Evolutionary conservation across 2,329 filamentous ascomycete species (phyloP), one percentile per base, ranked within the genome.

Genomic region (Boeremia lycopersici): DNA sequence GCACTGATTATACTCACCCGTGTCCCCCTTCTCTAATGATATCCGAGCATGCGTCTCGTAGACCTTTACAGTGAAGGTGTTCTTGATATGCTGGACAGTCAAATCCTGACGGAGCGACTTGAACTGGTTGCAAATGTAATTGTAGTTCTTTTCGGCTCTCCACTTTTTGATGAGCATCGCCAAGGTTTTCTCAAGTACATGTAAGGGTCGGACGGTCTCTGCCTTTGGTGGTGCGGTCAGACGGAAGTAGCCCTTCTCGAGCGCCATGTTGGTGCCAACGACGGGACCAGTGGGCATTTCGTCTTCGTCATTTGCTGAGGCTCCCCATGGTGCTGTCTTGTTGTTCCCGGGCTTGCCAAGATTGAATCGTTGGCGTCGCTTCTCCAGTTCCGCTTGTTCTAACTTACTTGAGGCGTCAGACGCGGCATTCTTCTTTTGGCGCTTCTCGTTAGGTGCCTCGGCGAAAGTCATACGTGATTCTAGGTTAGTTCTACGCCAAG

Each of bases 1-100:
- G 79, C 95, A 99, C 84, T 99, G 95, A 82, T 99, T 99, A 95
- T 99, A 99, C 95, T 99, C 95, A 99, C 95, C 93, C 82, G 98
- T 86, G 82, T 99, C 95, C 79, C 90, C 92, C 84, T 96, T 97
- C 79, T 99, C 93, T 77, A 99, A 83, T 65, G 95, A 95, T 78
- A 99, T 98, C 57, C 95, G 89, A 61, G 93, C 95, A 79, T 99
- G 95, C 59, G 93, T 96, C 79, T 99, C 95, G 78, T 99, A 99
- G 42, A 97, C 95, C 60, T 85, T 89, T 61, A 98, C 93, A 25
- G 95, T 98, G 74, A 99, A 98, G 48, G 96, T 90, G 77, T 92
- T 96, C 79, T 91, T 93, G 79, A 99, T 92, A 71, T 91, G 93
- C 78, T 99, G 95, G 50, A 99, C 95, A 34, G 95, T 99, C 74